Conservation (phyloP, 2,329 filamentous ascomycete genomes). For the Shiraia bambusicola region DNA sequence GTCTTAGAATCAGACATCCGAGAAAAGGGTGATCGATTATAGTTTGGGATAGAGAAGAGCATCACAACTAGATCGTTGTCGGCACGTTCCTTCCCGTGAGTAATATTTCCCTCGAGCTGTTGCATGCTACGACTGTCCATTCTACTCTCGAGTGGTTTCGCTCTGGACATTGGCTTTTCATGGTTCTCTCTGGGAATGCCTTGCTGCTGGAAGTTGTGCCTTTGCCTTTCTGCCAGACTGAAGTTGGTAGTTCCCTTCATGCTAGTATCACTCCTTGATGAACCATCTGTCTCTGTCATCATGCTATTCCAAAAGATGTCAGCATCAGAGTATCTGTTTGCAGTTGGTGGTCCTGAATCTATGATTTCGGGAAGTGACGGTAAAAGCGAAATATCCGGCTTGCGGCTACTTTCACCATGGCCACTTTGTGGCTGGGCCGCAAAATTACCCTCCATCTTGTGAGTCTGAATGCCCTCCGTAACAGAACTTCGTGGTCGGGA, state of each 20-base stretch:
- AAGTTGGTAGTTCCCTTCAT: too few relatives aligned
- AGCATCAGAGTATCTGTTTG: slow-evolving; percentile 12
- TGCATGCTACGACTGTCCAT: not conserved
- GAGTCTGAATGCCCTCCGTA: too few relatives aligned
- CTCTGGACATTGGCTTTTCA: not conserved
- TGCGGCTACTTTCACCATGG: not conserved
- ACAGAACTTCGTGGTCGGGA: too few relatives aligned
- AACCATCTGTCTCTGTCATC: slow-evolving; percentile 16
- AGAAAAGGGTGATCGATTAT: not conserved
- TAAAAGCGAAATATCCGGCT: slow-evolving; percentile 1
- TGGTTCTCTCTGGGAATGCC: not conserved
- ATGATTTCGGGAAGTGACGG: slow-evolving; percentile 12
- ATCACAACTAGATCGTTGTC: slow-evolving; percentile 2
- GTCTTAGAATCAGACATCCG: not conserved
- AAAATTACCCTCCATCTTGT: too few relatives aligned
- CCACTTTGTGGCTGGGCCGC: not conserved
- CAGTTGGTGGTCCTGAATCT: slow-evolving; percentile 15
- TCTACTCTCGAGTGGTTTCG: not conserved
- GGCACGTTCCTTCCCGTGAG: not conserved
- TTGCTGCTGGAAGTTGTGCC: not conserved
- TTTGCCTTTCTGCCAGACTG: not conserved
- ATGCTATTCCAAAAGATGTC: slow-evolving; percentile 23
- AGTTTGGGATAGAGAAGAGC: not conserved
- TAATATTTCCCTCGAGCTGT: not conserved
- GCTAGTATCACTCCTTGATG: not conserved